Base-by-base conservation (phyloP, 2,329 filamentous ascomycete genomes). In the Didymella arachidicola region DNA sequence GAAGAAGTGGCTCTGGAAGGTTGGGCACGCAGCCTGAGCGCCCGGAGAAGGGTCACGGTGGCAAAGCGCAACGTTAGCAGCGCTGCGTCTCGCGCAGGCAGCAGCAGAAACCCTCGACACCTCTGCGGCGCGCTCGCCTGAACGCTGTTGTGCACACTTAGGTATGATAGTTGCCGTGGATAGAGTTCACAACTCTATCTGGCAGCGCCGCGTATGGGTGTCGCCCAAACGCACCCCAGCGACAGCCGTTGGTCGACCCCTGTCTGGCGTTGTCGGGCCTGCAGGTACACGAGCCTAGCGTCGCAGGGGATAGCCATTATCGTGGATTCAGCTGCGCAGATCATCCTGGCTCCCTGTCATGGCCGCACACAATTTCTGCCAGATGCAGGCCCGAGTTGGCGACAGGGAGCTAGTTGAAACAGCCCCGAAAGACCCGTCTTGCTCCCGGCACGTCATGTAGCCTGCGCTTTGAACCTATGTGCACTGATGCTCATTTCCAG, bases 371-470 rank as follows among this genome's bases (percentile, higher is more conserved):
- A 64, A 66, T 64, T 66, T 65, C 65, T 68, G 62, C 61, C 64
- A 68, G 45, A 63, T 63, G 57, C 54, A 65, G 62, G 62, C 62
- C 65, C 61, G 60, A 60, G 60, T 59, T 63, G 63, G 55, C 67
- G 63, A 68, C 67, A 71, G 66, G 72, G 69, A 66, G 62, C 57
- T 60, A 68, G 67, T 71, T 75, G 72, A 75, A 75, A 76, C 73
- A 75, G 66, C 70, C 70, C 70, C 70, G 71, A 72, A 69, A 68
- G 72, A 61, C 67, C 72, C 72, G 72, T 75, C 72, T 45, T 69
- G 64, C 63, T 68, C 70, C 67, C 73, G 74, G 73, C 72, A 76
- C 73, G 74, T 76, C 74, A 77, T 77, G 74, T 69, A 69, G 69
- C 68, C 68, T 67, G 69, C 68, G 73, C 72, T 74, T 68, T 66